Evolutionary conservation across 441 rosid species (phyloP).

Genomic region (Adansonia gregorii): DNA sequence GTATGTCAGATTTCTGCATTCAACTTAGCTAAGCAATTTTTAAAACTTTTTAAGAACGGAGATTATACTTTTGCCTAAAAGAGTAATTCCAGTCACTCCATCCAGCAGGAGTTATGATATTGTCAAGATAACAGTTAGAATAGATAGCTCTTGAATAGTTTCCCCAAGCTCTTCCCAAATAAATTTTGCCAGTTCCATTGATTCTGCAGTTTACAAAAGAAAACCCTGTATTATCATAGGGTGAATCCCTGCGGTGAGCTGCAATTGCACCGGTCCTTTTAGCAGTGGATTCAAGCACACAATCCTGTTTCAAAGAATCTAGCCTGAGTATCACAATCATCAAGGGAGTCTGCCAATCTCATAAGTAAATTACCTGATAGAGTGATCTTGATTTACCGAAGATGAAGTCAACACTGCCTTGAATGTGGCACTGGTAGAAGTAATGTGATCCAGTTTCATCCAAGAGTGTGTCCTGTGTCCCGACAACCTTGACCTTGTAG

Average conservation of each 20-base stretch:
- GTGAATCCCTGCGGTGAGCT: constrained; percentile 78
- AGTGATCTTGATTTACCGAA: constrained; percentile 81
- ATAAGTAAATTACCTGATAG: constrained; percentile 51
- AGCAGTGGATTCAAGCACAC: constrained; percentile 70
- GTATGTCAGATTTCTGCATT: constrained; percentile 11
- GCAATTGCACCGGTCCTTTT: constrained; percentile 69
- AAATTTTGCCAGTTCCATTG: constrained; percentile 74
- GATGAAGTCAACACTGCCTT: constrained; percentile 84
- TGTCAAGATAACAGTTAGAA: constrained; percentile 64
- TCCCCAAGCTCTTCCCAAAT: constrained; percentile 95
- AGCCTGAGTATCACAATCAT: neutral
- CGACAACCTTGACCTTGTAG: constrained; percentile 64
- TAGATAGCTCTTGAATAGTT: constrained; percentile 72
- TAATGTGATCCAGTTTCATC: constrained; percentile 86
- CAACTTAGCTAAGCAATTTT: neutral
- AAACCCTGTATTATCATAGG: constrained; percentile 71
- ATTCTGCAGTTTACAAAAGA: constrained; percentile 76
- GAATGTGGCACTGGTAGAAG: constrained; percentile 67
- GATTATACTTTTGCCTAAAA: constrained; percentile 55
- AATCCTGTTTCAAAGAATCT: constrained; percentile 48
- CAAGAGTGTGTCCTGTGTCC: constrained; percentile 88
- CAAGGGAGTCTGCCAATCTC: neutral
- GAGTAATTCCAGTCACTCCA: constrained; percentile 91
- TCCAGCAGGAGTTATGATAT: constrained; percentile 68
- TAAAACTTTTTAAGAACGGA: neutral